phyloP scores from a whole-genome alignment of 2,329 filamentous ascomycete genomes.

The Botrytis fabae region DNA sequence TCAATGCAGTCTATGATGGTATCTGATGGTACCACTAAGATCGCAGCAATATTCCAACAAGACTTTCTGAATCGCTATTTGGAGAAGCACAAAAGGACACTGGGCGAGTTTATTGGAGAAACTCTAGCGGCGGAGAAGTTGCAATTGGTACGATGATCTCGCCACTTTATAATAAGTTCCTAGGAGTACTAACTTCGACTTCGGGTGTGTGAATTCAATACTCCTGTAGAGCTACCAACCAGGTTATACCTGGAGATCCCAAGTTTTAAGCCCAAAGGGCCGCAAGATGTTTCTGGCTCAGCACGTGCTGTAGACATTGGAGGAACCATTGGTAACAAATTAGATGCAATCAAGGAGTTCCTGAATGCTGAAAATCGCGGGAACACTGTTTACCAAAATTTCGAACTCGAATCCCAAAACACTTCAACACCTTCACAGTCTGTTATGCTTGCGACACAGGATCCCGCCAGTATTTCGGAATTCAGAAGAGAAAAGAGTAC shows the following conservation, averaged over 20 bases:
- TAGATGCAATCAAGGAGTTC: not conserved
- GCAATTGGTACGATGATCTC: conserved; percentile 12
- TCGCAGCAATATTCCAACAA: conserved; percentile 6
- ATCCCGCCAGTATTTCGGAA: not conserved
- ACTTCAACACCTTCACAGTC: not conserved
- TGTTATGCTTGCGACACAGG: conserved; percentile 22
- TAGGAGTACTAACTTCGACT: conserved; percentile 17
- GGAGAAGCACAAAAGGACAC: conserved; percentile 13
- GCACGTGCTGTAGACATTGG: conserved; percentile 5
- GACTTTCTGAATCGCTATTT: not conserved
- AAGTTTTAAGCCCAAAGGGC: conserved; percentile 1
- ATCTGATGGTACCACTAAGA: conserved; percentile 14
- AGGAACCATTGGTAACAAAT: not conserved
- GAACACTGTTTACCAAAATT: not conserved
- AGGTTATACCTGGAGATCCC: not conserved
- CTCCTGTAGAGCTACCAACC: conserved; percentile 3
- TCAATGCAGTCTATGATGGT: conserved; percentile 5
- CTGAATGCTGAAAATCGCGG: not conserved
- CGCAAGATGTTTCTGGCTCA: not conserved
- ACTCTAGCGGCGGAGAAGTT: not conserved
- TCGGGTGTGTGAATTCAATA: conserved; percentile 9
- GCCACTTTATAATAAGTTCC: not conserved
- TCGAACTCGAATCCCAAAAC: not conserved
- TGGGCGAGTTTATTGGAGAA: not conserved
- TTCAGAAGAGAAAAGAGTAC: not conserved